A percentile compares a stretch with the other conserved stretches of the same genome.
Evolutionary conservation across 441 rosid species (phyloP).

Genomic region (Populus tomentosa): DNA sequence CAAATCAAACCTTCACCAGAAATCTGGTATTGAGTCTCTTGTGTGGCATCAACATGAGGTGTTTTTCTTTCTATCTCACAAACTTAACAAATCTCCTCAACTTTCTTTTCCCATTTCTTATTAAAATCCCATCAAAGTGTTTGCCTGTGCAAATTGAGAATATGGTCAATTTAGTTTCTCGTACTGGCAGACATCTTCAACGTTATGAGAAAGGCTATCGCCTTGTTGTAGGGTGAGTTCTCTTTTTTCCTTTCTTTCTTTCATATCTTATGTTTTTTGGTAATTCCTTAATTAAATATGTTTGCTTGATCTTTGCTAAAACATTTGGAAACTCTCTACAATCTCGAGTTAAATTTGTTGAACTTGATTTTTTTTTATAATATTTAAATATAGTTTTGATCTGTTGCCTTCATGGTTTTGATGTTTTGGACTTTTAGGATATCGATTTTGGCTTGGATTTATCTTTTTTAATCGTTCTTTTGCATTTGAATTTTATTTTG

Average conservation of each 20-base stretch:
- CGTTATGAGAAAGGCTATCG: slow-evolving; percentile 54
- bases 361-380: not conserved
- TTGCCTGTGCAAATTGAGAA: slow-evolving; percentile 32
- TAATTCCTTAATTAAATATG: not conserved
- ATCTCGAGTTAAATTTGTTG: not conserved
- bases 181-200: slow-evolving; percentile 60
- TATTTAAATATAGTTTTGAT: too few relatives aligned
- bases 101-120: slow-evolving; percentile 26
- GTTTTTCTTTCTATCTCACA: slow-evolving; percentile 16
- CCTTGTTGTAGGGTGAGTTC: slow-evolving; percentile 60
- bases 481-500: not conserved
- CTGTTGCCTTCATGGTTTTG: not conserved
- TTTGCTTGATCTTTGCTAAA: not conserved
- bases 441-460: not conserved
- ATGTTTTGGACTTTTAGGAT: not conserved
- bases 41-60: slow-evolving; percentile 1
- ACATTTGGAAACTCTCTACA: not conserved
- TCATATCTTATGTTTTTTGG: not conserved
- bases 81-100: slow-evolving; percentile 17
- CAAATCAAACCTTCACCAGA: not conserved
- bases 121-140: slow-evolving; percentile 23
- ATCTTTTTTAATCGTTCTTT: too few relatives aligned
- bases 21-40: not conserved
- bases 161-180: slow-evolving; percentile 43
- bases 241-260: not conserved